Base-by-base conservation (phyloP, 1,284 basidiomycete species). In the Ustilago vetiveriae region DNA sequence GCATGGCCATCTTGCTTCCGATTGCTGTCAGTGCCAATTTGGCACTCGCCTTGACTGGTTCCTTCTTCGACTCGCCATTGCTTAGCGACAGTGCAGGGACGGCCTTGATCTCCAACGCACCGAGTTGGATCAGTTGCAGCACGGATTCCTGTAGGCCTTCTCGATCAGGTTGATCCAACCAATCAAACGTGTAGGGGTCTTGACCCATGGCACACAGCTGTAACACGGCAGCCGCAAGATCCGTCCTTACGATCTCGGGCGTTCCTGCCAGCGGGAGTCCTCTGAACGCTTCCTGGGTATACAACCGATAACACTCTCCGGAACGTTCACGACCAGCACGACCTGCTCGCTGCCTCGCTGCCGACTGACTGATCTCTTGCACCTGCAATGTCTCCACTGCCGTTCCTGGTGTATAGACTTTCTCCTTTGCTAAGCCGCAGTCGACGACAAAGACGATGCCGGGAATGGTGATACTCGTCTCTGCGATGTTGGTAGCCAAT, bases 381-480 rank as follows among this genome's bases (percentile, higher is more conserved):
- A 71, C 62, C 43, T 73, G 63, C 3, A 81, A 68, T 26, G 72
- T 69, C 39, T 81, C 79, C 14, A 80, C 59, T 5, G 70, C 67
- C 0, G 75, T 75, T 3, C 58, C 56, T 0, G 76, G 65, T 19
- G 65, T 65, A 82, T 90, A 94, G 55, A 90, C 87, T 83, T 96
- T 96, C 83, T 98, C 94, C 83, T 99, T 99, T 76, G 90, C 92
- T 82, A 94, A 90, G 0, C 79, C 79, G 27, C 75, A 79, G 82
- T 99, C 95, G 43, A 99, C 90, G 7, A 99, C 95, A 81, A 92
- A 98, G 57, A 88, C 90, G 51, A 98, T 90, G 2, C 94, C 94
- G 5, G 94, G 93, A 75, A 99, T 96, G 4, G 95, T 98, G 82
- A 99, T 92, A 21, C 91, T 93, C 0, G 96, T 98, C 83, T 98